A percentile compares a stretch with the other conserved stretches of the same genome.
These are phyloP conservation scores for Hypoxylon sp. DNA, from an alignment of 2,329 filamentous ascomycete species.

Conservation along the genomic window DNA sequence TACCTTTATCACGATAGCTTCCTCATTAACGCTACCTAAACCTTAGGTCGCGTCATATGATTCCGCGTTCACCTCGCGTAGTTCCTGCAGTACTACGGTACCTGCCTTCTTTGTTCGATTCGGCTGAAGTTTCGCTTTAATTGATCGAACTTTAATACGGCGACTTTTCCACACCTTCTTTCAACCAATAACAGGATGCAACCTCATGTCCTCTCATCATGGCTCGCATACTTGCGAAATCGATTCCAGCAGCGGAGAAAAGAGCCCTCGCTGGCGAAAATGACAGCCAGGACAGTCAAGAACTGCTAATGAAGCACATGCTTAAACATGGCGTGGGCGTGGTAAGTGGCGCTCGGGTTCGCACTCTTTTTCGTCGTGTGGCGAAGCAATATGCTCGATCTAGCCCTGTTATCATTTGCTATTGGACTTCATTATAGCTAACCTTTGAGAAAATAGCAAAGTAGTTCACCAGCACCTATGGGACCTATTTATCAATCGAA, in stretches of 20 bases:
- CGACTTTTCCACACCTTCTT: slow-evolving; percentile 4
- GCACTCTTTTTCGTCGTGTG: slow-evolving; percentile 14
- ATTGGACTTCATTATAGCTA: slow-evolving; percentile 26
- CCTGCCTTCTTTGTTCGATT: slow-evolving; percentile 32
- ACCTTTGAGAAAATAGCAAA: slow-evolving; percentile 34
- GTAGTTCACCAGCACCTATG: slow-evolving; percentile 36
- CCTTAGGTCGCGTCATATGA: slow-evolving; percentile 48
- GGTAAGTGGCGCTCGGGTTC: slow-evolving; percentile 43
- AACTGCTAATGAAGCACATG: slow-evolving; percentile 41
- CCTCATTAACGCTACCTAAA: slow-evolving; percentile 23
- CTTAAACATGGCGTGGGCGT: slow-evolving; percentile 47
- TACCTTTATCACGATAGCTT: slow-evolving; percentile 4
- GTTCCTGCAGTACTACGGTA: slow-evolving; percentile 23
- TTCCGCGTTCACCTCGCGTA: slow-evolving; percentile 43
- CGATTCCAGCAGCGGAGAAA: slow-evolving; percentile 36
- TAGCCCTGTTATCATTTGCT: neutral
- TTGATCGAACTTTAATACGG: slow-evolving; percentile 22
- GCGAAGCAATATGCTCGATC: slow-evolving; percentile 22
- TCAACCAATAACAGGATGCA: slow-evolving; percentile 30
- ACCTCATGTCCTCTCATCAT: slow-evolving; percentile 32
- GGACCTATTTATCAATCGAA: slow-evolving; percentile 21
- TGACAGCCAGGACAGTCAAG: slow-evolving; percentile 51
- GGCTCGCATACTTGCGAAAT: slow-evolving; percentile 38
- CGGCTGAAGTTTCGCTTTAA: slow-evolving; percentile 26
- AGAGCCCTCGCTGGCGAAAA: slow-evolving; percentile 40